phyloP scores from a whole-genome alignment of 2,329 filamentous ascomycete genomes.

The Trichoderma polysporum region DNA sequence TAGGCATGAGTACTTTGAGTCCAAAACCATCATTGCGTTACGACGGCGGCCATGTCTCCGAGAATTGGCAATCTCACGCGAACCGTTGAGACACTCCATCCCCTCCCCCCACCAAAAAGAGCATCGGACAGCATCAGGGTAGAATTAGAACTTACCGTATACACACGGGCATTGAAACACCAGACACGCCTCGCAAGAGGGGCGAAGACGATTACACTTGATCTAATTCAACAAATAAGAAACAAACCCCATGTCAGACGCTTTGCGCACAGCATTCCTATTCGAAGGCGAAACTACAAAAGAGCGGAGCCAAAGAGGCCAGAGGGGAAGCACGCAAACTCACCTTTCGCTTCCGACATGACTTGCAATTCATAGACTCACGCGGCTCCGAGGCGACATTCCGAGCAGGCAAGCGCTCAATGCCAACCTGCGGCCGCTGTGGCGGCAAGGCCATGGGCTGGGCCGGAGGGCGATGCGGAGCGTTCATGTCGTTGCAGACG shows the following conservation, averaged over 20 bases:
- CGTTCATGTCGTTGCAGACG: slow-evolving; percentile 7
- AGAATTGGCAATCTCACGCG: background rate
- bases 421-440: slow-evolving; percentile 74
- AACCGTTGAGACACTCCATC: background rate
- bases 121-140: background rate
- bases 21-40: background rate
- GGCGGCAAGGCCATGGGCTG: slow-evolving; percentile 62
- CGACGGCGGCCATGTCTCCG: background rate
- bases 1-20: background rate
- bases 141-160: slow-evolving; percentile 63
- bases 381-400: slow-evolving; percentile 72
- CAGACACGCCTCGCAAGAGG: slow-evolving; percentile 84
- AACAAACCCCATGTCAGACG: background rate
- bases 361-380: slow-evolving; percentile 96
- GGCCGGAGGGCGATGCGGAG: slow-evolving; percentile 17
- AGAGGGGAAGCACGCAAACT: slow-evolving; percentile 23
- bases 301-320: background rate
- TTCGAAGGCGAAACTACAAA: slow-evolving; percentile 6
- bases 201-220: slow-evolving; percentile 84
- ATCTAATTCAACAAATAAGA: slow-evolving; percentile 56
- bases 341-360: slow-evolving; percentile 89
- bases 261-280: background rate
- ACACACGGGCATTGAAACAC: slow-evolving; percentile 86
- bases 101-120: background rate
- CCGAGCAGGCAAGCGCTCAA: slow-evolving; percentile 72